Conservation (phyloP, 2,329 filamentous ascomycete genomes). For the Trichoderma sp. region DNA sequence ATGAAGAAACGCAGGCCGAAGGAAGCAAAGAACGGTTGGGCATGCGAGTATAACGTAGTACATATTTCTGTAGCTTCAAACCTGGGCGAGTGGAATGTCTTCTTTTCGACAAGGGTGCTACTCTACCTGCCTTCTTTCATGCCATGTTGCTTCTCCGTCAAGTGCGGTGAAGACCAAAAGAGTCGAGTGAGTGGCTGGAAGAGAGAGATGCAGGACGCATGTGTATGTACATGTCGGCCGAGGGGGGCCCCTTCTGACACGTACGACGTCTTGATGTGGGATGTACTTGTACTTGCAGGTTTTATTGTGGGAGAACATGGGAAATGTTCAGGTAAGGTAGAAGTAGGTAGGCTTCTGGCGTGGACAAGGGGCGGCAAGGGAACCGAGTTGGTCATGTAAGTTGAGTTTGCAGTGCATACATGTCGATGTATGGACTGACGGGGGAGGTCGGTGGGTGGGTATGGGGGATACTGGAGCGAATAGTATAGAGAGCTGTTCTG, state of each 20-base stretch:
- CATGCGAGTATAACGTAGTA: neutral
- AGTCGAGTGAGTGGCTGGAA: constrained; percentile 2
- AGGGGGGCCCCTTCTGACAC: constrained; percentile 3
- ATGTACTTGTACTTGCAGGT: neutral
- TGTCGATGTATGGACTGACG: neutral
- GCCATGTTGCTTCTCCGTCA: neutral
- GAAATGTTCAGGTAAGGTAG: neutral
- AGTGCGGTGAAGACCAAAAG: constrained; percentile 19
- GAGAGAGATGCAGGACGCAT: constrained; percentile 21
- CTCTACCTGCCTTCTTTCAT: neutral
- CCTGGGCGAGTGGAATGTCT: too few species aligned
- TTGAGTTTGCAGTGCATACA: constrained; percentile 19
- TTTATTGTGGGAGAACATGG: neutral
- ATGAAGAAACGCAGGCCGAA: neutral
- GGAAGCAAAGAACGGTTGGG: constrained; percentile 1
- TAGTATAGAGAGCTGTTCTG: neutral
- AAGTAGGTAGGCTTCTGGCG: neutral
- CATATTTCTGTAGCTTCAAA: too few species aligned
- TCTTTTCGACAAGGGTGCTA: constrained; percentile 5
- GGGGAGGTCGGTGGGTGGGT: neutral
- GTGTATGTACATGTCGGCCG: constrained; percentile 13
- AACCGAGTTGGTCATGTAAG: constrained; percentile 13
- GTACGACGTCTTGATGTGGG: constrained; percentile 2
- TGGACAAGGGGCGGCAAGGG: constrained; percentile 1
- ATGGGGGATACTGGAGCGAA: neutral